Evolutionary conservation across 106 monocot genomes (phyloP).

Genomic region (Vanilla planifolia): DNA sequence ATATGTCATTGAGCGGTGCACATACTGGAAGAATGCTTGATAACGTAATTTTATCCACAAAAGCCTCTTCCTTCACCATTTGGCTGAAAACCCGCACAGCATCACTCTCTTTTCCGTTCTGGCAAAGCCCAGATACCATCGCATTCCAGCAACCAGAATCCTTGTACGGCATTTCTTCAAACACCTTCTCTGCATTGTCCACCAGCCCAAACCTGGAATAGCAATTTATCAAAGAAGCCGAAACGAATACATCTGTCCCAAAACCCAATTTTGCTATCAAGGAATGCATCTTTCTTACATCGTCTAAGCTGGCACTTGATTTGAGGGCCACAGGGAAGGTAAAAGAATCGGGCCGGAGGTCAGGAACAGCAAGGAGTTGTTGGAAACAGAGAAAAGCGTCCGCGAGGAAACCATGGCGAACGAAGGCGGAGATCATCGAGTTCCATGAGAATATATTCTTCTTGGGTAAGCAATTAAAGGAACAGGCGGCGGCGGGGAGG

Average conservation of each 20-base stretch:
- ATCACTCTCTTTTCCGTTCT: conserved; percentile 29
- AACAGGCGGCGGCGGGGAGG: conserved; percentile 24
- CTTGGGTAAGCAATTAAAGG: conserved; percentile 20
- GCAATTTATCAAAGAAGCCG: conserved; percentile 18
- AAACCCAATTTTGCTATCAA: conserved; percentile 37
- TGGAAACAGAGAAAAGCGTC: conserved; percentile 29
- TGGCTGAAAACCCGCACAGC: conserved; percentile 31
- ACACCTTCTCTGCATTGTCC: conserved; percentile 30
- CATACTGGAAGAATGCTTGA: conserved; percentile 58
- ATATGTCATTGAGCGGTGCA: conserved; percentile 23
- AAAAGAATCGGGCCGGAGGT: conserved; percentile 29
- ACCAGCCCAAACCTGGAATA: conserved; percentile 32
- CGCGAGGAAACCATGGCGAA: conserved; percentile 16
- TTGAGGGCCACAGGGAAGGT: conserved; percentile 52
- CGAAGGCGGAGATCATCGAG: conserved; percentile 41
- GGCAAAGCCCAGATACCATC: conserved; percentile 53
- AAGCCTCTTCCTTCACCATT: conserved; percentile 34
- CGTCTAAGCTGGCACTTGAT: conserved; percentile 25
- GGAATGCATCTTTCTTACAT: conserved; percentile 29
- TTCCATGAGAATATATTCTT: conserved; percentile 44
- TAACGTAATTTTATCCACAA: conserved; percentile 41
- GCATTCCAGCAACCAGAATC: conserved; percentile 71
- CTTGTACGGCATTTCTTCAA: conserved; percentile 43
- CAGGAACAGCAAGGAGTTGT: conserved; percentile 16
- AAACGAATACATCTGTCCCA: conserved; percentile 17